Evolutionary conservation across 139 green algal genomes (phyloP).

Genomic region (Auxenochlorella pyrenoidosa): DNA sequence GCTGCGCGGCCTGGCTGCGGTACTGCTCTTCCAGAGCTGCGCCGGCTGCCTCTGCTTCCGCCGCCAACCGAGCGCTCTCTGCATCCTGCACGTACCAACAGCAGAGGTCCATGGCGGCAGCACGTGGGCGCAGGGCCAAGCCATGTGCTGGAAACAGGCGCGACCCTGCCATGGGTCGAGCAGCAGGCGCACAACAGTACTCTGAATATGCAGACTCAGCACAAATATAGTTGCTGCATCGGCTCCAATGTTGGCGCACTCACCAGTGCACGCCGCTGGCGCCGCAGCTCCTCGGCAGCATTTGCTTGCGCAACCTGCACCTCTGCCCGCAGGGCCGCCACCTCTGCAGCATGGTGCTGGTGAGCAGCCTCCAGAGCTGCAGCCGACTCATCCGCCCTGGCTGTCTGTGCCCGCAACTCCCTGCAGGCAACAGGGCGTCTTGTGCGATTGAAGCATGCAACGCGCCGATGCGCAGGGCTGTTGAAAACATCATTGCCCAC

Average conservation of each 20-base stretch:
- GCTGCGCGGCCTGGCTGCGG: neutral
- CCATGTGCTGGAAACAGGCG: too few relatives aligned
- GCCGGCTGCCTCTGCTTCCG: neutral
- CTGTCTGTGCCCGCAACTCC: neutral
- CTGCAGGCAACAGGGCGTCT: neutral
- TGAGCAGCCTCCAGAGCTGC: neutral
- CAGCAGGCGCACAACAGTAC: too few relatives aligned
- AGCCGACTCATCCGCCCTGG: neutral
- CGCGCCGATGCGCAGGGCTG: neutral
- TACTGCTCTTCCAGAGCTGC: neutral
- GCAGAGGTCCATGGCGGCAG: too few relatives aligned
- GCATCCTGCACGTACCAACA: neutral
- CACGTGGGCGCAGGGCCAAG: too few relatives aligned
- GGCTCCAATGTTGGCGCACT: neutral
- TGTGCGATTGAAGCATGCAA: neutral
- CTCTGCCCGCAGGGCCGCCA: neutral
- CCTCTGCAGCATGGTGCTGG: neutral
- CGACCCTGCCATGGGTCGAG: too few relatives aligned
- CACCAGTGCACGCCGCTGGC: neutral
- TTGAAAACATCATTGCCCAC: neutral
- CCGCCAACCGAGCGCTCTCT: neutral
- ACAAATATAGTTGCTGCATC: too few relatives aligned
- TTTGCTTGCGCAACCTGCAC: neutral
- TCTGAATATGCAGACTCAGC: too few relatives aligned
- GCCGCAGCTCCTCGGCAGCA: neutral